phyloP scores from a whole-genome alignment of 768 basidiomycete species.

The Zangia roseola region DNA sequence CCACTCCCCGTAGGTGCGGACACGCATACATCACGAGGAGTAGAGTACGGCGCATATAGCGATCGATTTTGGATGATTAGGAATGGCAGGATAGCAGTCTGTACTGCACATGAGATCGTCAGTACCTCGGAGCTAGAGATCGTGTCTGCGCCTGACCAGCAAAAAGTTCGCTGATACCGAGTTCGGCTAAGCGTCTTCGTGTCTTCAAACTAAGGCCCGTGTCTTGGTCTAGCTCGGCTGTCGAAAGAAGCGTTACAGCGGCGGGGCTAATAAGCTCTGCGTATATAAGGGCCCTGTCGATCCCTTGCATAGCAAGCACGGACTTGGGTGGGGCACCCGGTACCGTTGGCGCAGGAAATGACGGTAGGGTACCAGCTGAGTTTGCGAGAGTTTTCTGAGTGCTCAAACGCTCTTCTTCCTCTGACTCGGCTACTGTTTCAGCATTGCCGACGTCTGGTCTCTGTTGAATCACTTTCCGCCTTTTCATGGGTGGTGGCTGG shows the following conservation, averaged over 20 bases:
- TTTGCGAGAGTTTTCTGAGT: slow-evolving; percentile 6
- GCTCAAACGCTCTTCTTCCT: neutral
- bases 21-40: slow-evolving; percentile 82
- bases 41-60: slow-evolving; percentile 64
- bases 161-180: slow-evolving; percentile 85
- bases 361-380: slow-evolving; percentile 47
- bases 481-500: slow-evolving; percentile 45
- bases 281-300: slow-evolving; percentile 68
- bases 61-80: slow-evolving; percentile 52
- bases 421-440: neutral
- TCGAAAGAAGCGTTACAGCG: slow-evolving; percentile 43
- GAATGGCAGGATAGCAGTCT: slow-evolving; percentile 84
- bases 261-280: slow-evolving; percentile 69
- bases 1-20: slow-evolving; percentile 98
- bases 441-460: slow-evolving; percentile 11
- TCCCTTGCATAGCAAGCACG: slow-evolving; percentile 72
- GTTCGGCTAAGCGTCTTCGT: slow-evolving; percentile 60
- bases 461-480: slow-evolving; percentile 35
- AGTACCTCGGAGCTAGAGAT: slow-evolving; percentile 5
- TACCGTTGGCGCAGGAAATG: slow-evolving; percentile 64
- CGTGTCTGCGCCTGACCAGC: slow-evolving; percentile 57
- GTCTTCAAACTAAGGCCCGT: slow-evolving; percentile 59
- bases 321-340: slow-evolving; percentile 71
- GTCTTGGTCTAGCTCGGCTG: slow-evolving; percentile 35
- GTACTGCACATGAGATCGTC: slow-evolving; percentile 53